These are phyloP conservation scores for Aspergillus fructus DNA, from an alignment of 2,329 filamentous ascomycete species.

Conservation along the genomic window DNA sequence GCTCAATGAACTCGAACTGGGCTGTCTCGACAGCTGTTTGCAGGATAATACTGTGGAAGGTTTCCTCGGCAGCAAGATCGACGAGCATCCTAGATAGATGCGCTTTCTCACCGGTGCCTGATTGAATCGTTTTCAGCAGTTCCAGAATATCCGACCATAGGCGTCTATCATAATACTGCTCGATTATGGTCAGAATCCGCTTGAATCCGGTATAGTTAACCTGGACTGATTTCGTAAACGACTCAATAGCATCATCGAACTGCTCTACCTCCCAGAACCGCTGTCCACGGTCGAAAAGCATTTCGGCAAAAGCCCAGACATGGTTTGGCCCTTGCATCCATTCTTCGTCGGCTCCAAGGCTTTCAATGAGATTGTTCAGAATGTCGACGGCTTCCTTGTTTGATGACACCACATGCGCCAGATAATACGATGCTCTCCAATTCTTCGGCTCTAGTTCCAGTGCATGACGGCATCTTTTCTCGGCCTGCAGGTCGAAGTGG, in stretches of 20 bases:
- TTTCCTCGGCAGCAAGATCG: conserved; percentile 12
- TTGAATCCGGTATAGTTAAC: conserved; percentile 10
- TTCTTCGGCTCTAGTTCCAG: conserved; percentile 17
- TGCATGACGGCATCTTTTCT: conserved; percentile 21
- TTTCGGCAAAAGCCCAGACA: conserved; percentile 10
- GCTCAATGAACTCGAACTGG: conserved; percentile 17
- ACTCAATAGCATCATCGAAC: conserved; percentile 10
- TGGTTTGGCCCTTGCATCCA: conserved; percentile 13
- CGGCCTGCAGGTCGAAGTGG: conserved; percentile 13
- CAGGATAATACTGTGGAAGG: conserved; percentile 15
- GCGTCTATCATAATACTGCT: conserved; percentile 10
- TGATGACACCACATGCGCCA: conserved; percentile 18
- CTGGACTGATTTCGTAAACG: conserved; percentile 12
- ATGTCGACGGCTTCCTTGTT: conserved; percentile 17
- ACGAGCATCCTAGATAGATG: conserved; percentile 14
- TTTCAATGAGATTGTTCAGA: conserved; percentile 6
- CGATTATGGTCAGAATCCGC: conserved; percentile 11
- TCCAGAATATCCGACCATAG: conserved; percentile 13
- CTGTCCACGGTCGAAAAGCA: conserved; percentile 18
- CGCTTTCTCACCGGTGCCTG: background rate
- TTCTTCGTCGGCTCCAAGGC: conserved; percentile 5
- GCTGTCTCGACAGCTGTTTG: conserved; percentile 18
- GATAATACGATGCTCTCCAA: conserved; percentile 24
- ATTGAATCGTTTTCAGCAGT: conserved; percentile 6
- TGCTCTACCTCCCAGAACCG: conserved; percentile 13